Evolutionary conservation across 2,329 filamentous ascomycete genomes (phyloP), one percentile per base, ranked within the genome.

Genomic region (Canariomyces notabilis): DNA sequence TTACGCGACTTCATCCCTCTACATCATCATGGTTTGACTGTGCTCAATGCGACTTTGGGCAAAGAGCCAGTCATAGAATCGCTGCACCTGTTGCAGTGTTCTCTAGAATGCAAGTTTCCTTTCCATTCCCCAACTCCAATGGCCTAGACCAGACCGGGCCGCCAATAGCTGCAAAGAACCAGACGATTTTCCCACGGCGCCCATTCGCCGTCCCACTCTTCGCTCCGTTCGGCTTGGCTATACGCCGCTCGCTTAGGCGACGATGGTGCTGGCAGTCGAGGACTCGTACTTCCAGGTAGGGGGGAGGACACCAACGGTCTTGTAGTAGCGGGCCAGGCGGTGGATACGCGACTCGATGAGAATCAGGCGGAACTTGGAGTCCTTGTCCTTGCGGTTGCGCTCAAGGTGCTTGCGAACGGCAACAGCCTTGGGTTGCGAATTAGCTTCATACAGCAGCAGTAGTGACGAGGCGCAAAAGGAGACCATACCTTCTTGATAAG

Each of bases 281-380:
- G 82, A 88, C 87, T 97, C 91, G 82, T 97, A 97, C 79, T 88
- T 90, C 91, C 91, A 97, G 77, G 88, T 97, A 63, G 91, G 91
- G 67, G 91, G 80, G 55, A 85, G 78, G 66, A 84, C 79, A 70
- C 80, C 81, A 68, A 83, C 91, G 71, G 89, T 91, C 87, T 96
- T 97, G 88, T 97, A 98, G 87, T 97, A 97, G 64, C 93, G 60
- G 40, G 57, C 93, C 63, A 98, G 87, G 79, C 93, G 91, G 87
- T 98, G 93, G 76, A 98, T 97, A 77, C 94, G 89, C 71, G 93
- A 97, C 83, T 98, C 93, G 77, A 98, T 95, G 65, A 98, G 87
- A 91, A 98, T 98, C 61, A 98, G 88, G 71, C 93, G 91, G 88
- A 98, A 98, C 83, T 98, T 98, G 81, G 85, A 88, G 82, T 98